These are phyloP conservation scores for Prototheca cutis DNA, from an alignment of 163 green algal genomes.

Conservation along the genomic window DNA sequence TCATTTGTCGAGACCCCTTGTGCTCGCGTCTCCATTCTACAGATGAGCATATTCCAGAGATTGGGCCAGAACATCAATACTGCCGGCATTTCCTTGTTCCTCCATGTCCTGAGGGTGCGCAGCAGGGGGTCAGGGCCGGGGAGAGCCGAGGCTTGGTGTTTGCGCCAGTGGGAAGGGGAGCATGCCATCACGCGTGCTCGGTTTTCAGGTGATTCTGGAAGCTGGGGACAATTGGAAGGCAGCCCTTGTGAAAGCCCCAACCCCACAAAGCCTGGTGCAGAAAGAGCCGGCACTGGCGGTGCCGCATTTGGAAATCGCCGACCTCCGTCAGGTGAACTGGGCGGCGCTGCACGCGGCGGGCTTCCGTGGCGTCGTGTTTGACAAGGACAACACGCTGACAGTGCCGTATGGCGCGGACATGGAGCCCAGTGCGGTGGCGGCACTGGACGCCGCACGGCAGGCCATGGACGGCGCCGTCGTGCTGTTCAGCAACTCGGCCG, in stretches of 20 bases:
- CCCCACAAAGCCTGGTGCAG: slow-evolving; percentile 10
- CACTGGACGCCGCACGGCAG: slow-evolving; percentile 32
- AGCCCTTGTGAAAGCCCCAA: background rate
- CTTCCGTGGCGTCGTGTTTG: slow-evolving; percentile 62
- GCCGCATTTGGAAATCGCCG: slow-evolving; percentile 53
- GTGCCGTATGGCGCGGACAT: slow-evolving; percentile 49
- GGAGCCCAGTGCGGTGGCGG: slow-evolving; percentile 15
- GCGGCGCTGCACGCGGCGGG: slow-evolving; percentile 36
- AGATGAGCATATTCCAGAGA: slow-evolving; percentile 9
- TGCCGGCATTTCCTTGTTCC: slow-evolving; percentile 48
- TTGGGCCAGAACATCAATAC: slow-evolving; percentile 57
- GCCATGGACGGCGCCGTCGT: slow-evolving; percentile 47
- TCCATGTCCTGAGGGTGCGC: slow-evolving; percentile 34
- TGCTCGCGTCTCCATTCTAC: background rate
- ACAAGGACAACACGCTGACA: slow-evolving; percentile 85
- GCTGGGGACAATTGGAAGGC: background rate
- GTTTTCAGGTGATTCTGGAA: background rate
- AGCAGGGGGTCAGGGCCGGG: no score
- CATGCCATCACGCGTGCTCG: no score
- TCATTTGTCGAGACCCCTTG: no score
- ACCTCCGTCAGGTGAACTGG: slow-evolving; percentile 63
- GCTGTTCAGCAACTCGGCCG: slow-evolving; percentile 73
- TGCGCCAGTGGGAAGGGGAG: no score
- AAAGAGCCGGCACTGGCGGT: slow-evolving; percentile 41
- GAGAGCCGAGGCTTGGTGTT: no score